Evolutionary conservation across 768 basidiomycete species (phyloP), one percentile per base, ranked within the genome.

Genomic region (Boletus fagicola): DNA sequence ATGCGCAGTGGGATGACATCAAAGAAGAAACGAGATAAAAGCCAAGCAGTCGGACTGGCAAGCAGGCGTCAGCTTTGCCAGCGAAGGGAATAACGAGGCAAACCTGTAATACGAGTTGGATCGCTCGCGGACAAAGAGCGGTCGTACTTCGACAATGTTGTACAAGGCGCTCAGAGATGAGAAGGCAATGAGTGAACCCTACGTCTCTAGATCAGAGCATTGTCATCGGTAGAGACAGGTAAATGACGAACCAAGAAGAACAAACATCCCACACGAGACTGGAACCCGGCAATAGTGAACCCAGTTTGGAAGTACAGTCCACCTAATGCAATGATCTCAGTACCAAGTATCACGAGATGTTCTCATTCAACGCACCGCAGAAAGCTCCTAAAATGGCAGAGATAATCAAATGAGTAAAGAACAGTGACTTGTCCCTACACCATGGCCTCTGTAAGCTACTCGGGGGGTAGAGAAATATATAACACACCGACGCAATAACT

Each of bases 181-280:
- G 74, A 98, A 97, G 0, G 95, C 92, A 49, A 97, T 85, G 28
- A 98, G 80, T 15, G 94, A 86, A 35, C 94, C 94, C 90, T 91
- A 60, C 8, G 31, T 26, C 18, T 36, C 48, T 36, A 51, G 40
- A 53, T 65, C 16, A 64, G 65, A 46, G 33, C 26, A 20, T 16
- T 30, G 39, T 49, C 44, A 48, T 26, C 31, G 18, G 20, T n/a
- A 20, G 44, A 26, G 28, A 13, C 13, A 48, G 28, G 28, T 31
- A 18, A 47, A 36, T 36, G 28, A 64, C 70, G 24, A 62, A 90
- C 90, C 65, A 97, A 70, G 84, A 98, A 98, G 80, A 98, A 97
- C 42, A 98, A 73, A 62, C 89, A 92, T 31, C 95, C 95, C n/a
- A 98, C 82, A 31, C 95, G 82, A 38, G 88, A 89, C 69, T 97